Percentiles rank a stretch among this genome's conserved stretches.
Evolutionary conservation across 148 eudicot species (phyloP).

Genomic region (Chenopodium quinoa): DNA sequence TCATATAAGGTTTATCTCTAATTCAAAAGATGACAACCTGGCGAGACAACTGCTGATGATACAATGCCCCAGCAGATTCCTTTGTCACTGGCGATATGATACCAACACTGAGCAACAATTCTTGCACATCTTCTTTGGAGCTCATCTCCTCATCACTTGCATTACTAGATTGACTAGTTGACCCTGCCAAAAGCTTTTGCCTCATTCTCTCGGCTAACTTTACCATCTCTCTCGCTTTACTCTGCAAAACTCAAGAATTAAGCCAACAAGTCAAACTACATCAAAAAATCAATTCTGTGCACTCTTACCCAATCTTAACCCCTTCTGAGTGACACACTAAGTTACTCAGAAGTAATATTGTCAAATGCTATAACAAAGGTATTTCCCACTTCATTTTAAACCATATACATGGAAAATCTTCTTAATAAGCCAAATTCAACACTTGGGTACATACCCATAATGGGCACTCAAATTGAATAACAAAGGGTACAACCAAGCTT

Average conservation of each 20-base stretch:
- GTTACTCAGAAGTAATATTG: background rate
- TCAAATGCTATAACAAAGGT: background rate
- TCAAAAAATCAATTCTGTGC: background rate
- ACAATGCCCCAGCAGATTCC: conserved; percentile 95
- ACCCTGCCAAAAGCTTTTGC: conserved; percentile 73
- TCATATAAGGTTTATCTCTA: background rate
- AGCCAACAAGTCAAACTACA: background rate
- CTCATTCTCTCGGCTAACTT: conserved; percentile 95
- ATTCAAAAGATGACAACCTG: conserved; percentile 57
- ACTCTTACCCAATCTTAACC: background rate
- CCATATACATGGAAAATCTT: no score
- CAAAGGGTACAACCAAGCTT: no score
- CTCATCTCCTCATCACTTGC: conserved; percentile 80
- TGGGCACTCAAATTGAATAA: no score
- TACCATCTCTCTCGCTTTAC: conserved; percentile 99
- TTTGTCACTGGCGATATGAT: conserved; percentile 97
- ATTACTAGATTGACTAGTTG: conserved; percentile 48
- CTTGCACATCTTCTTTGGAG: conserved; percentile 96
- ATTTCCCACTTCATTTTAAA: background rate
- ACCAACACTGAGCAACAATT: conserved; percentile 93
- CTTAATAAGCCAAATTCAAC: no score
- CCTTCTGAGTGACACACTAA: background rate
- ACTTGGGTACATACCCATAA: no score
- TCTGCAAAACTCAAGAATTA: conserved; percentile 37
- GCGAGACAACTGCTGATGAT: conserved; percentile 96